Evolutionary conservation across 2,329 filamentous ascomycete species (phyloP).

Genomic region (Tolypocladium ovalisporum): DNA sequence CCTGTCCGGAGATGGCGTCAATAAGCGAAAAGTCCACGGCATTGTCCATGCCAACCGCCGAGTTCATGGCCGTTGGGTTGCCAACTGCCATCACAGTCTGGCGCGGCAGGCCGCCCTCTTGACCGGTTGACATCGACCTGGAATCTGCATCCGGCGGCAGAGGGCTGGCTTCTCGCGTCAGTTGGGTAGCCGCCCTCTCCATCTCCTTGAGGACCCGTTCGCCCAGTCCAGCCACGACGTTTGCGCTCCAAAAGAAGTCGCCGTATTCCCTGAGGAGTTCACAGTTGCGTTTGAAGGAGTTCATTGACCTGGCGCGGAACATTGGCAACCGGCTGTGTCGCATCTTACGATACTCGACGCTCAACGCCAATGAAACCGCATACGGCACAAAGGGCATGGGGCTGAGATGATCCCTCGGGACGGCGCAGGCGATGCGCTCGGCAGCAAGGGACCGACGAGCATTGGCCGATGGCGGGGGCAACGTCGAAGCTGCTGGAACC

Average conservation of each 20-base stretch:
- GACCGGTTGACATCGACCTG: slow-evolving; percentile 5
- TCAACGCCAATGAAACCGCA: slow-evolving; percentile 48
- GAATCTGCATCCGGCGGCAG: slow-evolving; percentile 9
- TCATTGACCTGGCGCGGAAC: slow-evolving; percentile 44
- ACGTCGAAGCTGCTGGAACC: slow-evolving; percentile 27
- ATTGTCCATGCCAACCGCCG: slow-evolving; percentile 18
- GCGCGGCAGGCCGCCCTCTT: slow-evolving; percentile 1
- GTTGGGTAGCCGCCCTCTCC: slow-evolving; percentile 38
- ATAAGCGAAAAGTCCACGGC: slow-evolving; percentile 29
- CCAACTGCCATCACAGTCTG: slow-evolving; percentile 9
- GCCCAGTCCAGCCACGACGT: slow-evolving; percentile 42
- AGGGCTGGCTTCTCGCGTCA: slow-evolving; percentile 25
- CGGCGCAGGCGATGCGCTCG: slow-evolving; percentile 44
- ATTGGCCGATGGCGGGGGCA: slow-evolving; percentile 38
- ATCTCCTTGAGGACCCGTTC: slow-evolving; percentile 45
- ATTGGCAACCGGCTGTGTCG: slow-evolving; percentile 47
- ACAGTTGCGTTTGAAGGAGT: slow-evolving; percentile 43
- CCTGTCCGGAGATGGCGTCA: slow-evolving; percentile 35
- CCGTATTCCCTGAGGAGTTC: slow-evolving; percentile 39
- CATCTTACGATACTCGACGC: slow-evolving; percentile 54
- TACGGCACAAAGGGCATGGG: slow-evolving; percentile 51
- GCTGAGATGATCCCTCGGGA: slow-evolving; percentile 38
- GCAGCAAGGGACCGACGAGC: slow-evolving; percentile 46
- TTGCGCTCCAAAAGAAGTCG: slow-evolving; percentile 47
- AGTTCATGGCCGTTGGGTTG: slow-evolving; percentile 15